These are phyloP conservation scores for Macaranga tanarius DNA, from an alignment of 441 rosid species.

Conservation along the genomic window DNA sequence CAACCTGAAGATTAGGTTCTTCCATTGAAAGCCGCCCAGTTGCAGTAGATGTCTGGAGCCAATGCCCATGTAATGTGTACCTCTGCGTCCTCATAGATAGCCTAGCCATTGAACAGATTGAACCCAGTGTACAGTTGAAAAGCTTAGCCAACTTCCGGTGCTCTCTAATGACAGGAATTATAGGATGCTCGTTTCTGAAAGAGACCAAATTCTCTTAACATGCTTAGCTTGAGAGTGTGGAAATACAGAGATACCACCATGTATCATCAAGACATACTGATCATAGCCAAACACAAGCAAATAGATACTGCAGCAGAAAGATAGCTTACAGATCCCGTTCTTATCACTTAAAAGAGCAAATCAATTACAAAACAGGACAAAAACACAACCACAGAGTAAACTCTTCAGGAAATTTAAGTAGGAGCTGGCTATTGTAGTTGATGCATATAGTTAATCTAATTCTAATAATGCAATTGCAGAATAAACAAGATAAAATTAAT, in stretches of 20 bases:
- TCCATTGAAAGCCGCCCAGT: constrained; percentile 86
- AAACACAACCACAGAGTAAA: neutral
- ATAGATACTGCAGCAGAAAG: neutral
- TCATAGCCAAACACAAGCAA: constrained; percentile 20
- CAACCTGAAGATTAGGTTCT: constrained; percentile 96
- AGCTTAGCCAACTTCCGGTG: constrained; percentile 93
- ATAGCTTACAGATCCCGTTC: neutral
- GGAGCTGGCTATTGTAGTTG: neutral
- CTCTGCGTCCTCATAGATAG: constrained; percentile 67
- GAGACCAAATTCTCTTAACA: constrained; percentile 28
- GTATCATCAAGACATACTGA: neutral
- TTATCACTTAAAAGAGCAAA: neutral
- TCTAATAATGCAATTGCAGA: neutral
- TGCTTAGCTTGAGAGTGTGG: neutral
- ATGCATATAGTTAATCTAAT: neutral
- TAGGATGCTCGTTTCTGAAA: constrained; percentile 90
- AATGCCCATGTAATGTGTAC: constrained; percentile 80
- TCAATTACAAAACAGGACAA: neutral
- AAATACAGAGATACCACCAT: constrained; percentile 5
- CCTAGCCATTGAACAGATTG: constrained; percentile 83
- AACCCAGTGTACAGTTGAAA: constrained; percentile 82
- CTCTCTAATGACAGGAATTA: constrained; percentile 87
- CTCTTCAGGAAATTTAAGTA: neutral
- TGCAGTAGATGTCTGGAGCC: constrained; percentile 99
- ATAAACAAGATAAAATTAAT: neutral